Base-by-base conservation (phyloP, 306 rosid species). In the Lablab purpureus region DNA sequence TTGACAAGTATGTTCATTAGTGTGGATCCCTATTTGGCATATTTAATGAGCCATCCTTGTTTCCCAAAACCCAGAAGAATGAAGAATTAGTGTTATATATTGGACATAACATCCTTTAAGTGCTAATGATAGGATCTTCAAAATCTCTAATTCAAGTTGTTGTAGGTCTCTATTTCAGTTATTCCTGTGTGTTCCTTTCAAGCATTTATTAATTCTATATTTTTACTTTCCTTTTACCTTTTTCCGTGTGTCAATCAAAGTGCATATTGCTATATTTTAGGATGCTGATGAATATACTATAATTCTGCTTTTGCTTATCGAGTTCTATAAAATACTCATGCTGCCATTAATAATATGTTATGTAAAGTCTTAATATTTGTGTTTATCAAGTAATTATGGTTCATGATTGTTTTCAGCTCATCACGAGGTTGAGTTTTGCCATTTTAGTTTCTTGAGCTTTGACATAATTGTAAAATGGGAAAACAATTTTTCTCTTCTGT, bases 381-480 rank as follows among this genome's bases (percentile, higher is more conserved):
- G 49, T 62, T 47, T 59, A 46, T 32, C 18, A 15, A 56, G 71
- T 46, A 79, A 70, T 5, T 41, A 34, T 41, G 47, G 25, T 9
- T 43, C 7, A 41, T 23, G 4, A 12, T 40, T 65, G 70, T 81
- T 80, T 58, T 54, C 40, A 56, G 15, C 71, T 45, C 41, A 32
- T 11, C 21, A 28, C 34, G 18, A 69, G 14, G 36, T 54, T 32
- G 71, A 54, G 43, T 66, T 64, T 52, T 67, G 63, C 54, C 51
- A 45, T 54, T 59, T 66, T 81, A 62, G 23, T 23, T 74, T 55
- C 27, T 74, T 56, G 60, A 25, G 49, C 51, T 67, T 73, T 41
- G 28, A 54, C 37, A 30, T 74, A 60, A 60, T 47, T 71, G 23
- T 60, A 37, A 23, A 49, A 47, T 8, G 73, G 65, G 71, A 58